A percentile compares a stretch with the other conserved stretches of the same genome.
phyloP scores from a whole-genome alignment of 495 filamentous ascomycete genomes.

The Neurospora sp. region DNA sequence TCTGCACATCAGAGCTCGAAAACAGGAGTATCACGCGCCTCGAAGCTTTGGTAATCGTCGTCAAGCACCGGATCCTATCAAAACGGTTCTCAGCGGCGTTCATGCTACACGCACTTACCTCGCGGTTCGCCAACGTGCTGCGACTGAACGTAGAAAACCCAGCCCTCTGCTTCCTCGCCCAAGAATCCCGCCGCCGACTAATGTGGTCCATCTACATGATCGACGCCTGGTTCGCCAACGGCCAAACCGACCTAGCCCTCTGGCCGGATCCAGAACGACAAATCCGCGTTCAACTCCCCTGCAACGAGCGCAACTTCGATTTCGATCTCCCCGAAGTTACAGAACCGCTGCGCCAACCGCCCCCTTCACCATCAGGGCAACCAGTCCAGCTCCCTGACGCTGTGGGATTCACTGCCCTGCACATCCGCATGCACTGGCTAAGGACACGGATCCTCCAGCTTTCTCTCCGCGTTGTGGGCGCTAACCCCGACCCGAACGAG shows the following conservation, averaged over 20 bases:
- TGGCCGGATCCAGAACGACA: constrained; percentile 31
- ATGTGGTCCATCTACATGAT: constrained; percentile 45
- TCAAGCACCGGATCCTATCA: constrained; percentile 39
- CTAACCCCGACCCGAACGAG: constrained; percentile 22
- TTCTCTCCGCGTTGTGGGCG: constrained; percentile 22
- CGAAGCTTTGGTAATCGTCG: constrained; percentile 37
- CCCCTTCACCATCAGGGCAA: constrained; percentile 11
- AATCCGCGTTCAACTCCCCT: constrained; percentile 37
- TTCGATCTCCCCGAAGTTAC: constrained; percentile 40
- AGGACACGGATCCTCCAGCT: constrained; percentile 34
- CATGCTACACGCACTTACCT: constrained; percentile 36
- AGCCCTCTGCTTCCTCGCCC: constrained; percentile 37
- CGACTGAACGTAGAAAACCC: constrained; percentile 40
- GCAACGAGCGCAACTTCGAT: constrained; percentile 44
- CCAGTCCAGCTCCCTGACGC: constrained; percentile 30
- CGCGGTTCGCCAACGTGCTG: constrained; percentile 37
- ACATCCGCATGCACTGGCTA: constrained; percentile 38
- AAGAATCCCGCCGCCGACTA: constrained; percentile 38
- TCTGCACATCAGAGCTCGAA: constrained; percentile 34
- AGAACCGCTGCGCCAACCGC: constrained; percentile 29
- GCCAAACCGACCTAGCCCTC: constrained; percentile 35
- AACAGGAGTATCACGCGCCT: constrained; percentile 36
- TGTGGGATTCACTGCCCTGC: constrained; percentile 38
- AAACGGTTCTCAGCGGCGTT: constrained; percentile 37
- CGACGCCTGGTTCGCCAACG: constrained; percentile 35